These are phyloP conservation scores for Xylariales sp. DNA, from an alignment of 2,329 filamentous ascomycete species.

Conservation along the genomic window DNA sequence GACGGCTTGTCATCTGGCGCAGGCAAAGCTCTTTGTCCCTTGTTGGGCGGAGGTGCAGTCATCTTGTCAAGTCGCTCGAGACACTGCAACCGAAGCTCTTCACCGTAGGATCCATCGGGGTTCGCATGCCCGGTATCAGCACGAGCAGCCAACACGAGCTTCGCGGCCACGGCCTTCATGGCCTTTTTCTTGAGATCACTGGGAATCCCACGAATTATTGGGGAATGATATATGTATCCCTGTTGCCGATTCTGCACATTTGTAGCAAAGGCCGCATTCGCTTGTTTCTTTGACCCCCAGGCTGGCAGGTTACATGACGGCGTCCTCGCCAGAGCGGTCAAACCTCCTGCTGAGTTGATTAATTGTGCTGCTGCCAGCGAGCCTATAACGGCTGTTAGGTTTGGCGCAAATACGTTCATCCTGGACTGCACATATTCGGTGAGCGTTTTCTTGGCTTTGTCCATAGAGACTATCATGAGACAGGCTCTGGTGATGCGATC, in stretches of 20 bases:
- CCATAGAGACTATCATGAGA: conserved; percentile 81
- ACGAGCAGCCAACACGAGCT: conserved; percentile 88
- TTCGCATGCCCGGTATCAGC: conserved; percentile 82
- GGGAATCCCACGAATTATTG: conserved; percentile 80
- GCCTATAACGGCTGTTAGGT: conserved; percentile 84
- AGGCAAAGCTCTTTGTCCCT: conserved; percentile 79
- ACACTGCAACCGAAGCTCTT: conserved; percentile 77
- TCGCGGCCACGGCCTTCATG: conserved; percentile 90
- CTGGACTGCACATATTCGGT: conserved; percentile 95
- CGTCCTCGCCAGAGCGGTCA: conserved; percentile 85
- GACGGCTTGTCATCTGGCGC: conserved; percentile 94
- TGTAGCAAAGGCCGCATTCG: conserved; percentile 72
- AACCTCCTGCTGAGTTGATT: conserved; percentile 88
- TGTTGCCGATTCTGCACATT: conserved; percentile 89
- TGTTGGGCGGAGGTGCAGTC: conserved; percentile 85
- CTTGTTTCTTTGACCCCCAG: conserved; percentile 82
- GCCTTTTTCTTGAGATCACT: conserved; percentile 87
- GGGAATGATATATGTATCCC: conserved; percentile 89
- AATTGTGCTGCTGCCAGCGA: conserved; percentile 92
- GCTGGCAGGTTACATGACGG: conserved; percentile 90
- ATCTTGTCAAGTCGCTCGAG: conserved; percentile 87
- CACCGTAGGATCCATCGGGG: conserved; percentile 76
- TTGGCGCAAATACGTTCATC: conserved; percentile 94
- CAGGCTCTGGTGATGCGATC: conserved; percentile 72
- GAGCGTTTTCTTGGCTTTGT: conserved; percentile 79